Conservation (phyloP, 164 flowering plant genomes). For the Chloranthus sessilifolius region DNA sequence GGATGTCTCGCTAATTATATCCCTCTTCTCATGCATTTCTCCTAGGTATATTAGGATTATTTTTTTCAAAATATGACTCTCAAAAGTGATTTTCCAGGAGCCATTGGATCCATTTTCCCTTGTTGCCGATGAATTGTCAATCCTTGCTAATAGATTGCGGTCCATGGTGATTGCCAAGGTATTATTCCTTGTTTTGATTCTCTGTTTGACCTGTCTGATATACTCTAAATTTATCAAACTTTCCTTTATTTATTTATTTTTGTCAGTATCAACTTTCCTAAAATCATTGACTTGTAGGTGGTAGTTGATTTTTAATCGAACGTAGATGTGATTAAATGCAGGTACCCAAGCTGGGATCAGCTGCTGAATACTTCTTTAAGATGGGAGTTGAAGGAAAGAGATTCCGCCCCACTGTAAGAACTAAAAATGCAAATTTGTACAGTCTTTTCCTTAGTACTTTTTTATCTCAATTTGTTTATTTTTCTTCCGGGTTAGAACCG, state of each 20-base stretch:
- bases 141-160: slow-evolving; percentile 66
- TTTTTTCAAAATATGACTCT: too few species aligned
- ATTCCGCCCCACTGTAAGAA: slow-evolving; percentile 82
- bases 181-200: slow-evolving; percentile 11
- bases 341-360: slow-evolving; percentile 97
- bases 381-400: slow-evolving; percentile 96
- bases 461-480: not conserved
- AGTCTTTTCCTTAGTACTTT: not conserved
- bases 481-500: too few species aligned
- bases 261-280: too few species aligned
- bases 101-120: slow-evolving; percentile 86
- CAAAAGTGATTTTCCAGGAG: too few species aligned
- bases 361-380: slow-evolving; percentile 95
- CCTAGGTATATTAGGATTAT: too few species aligned
- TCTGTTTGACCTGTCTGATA: too few species aligned
- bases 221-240: too few species aligned
- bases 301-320: too few species aligned
- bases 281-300: too few species aligned
- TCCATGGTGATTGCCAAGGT: slow-evolving; percentile 92
- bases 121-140: slow-evolving; percentile 88
- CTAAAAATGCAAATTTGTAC: slow-evolving; percentile 5
- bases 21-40: not conserved
- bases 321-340: slow-evolving; percentile 19
- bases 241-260: too few species aligned
- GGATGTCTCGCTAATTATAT: not conserved